Evolutionary conservation across 2,329 filamentous ascomycete species (phyloP), one percentile per base, ranked within the genome.

Genomic region (Macroventuria anomochaeta): DNA sequence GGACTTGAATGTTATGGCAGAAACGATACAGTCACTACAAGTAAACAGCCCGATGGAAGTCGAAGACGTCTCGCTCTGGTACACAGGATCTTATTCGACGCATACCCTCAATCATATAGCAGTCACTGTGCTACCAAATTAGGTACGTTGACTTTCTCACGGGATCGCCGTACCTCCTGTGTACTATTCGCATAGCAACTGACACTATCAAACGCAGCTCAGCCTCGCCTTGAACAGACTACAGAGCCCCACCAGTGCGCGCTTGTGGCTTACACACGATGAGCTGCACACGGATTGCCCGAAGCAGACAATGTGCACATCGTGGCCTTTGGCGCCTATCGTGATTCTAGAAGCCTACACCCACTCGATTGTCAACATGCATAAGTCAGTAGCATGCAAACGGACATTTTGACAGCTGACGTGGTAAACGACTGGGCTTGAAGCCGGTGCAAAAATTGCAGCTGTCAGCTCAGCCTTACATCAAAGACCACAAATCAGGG

Each of bases 401-500:
- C 15, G 23, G 29, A 38, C 21, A 6, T 3, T 26, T 38, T 21
- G 42, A 33, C 20, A 47, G 42, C 50, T 47, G 50, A 47, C 49
- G 37, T 49, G 44, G 39, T 40, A 12, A n/a, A 44, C 2, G 8
- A 40, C 26, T 18, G 21, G 51, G 43, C 43, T 44, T 53, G 25
- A 17, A 48, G 26, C 43, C 37, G 40, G 34, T 40, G 33, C 41
- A 34, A 29, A 34, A 31, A 20, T 25, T 21, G 23, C 46, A 23
- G 32, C 33, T 49, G 51, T 54, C 43, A 54, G 51, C 43, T 48
- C 33, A 53, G 43, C 50, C 42, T 23, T 32, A 26, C 17, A 17
- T 21, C 23, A 11, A 34, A 3, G n/a, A 11, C 31, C 13, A 20
- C 48, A 15, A 44, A 44, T 51, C 47, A 44, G 17, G 15, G 23